Percentiles rank a stretch among this genome's conserved stretches.
Evolutionary conservation across 495 filamentous ascomycete genomes (phyloP).

Genomic region (Hyaloscypha variabilis): DNA sequence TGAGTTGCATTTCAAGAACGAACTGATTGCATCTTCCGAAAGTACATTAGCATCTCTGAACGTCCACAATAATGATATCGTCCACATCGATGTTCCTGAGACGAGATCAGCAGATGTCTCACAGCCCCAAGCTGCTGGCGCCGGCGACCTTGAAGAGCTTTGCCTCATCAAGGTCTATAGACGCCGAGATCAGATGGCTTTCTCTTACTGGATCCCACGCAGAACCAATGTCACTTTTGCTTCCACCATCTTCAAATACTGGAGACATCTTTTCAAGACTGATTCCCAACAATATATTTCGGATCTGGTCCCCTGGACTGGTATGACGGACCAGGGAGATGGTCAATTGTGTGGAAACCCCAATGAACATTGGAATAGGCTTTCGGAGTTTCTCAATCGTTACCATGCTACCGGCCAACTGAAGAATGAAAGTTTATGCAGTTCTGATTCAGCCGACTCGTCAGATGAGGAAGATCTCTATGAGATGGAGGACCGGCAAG

Average conservation of each 20-base stretch:
- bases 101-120: not conserved
- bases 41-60: slow-evolving; percentile 1
- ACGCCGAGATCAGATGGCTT: slow-evolving; percentile 7
- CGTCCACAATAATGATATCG: slow-evolving; percentile 6
- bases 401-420: slow-evolving; percentile 1
- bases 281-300: not conserved
- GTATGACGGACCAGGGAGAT: slow-evolving; percentile 3
- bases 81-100: slow-evolving; percentile 21
- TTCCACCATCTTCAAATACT: slow-evolving; percentile 34
- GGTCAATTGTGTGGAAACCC: slow-evolving; percentile 10
- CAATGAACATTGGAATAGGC: slow-evolving; percentile 15
- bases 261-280: slow-evolving; percentile 26
- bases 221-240: slow-evolving; percentile 28
- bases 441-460: not conserved
- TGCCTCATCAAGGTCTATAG: slow-evolving; percentile 37
- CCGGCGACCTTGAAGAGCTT: slow-evolving; percentile 19
- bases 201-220: slow-evolving; percentile 34
- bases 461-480: slow-evolving; percentile 2
- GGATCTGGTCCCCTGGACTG: slow-evolving; percentile 15
- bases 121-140: not conserved
- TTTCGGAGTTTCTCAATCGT: slow-evolving; percentile 20
- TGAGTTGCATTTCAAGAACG: slow-evolving; percentile 18
- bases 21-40: not conserved
- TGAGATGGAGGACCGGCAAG: not conserved
- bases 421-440: slow-evolving; percentile 13